Evolutionary conservation across 2,329 filamentous ascomycete genomes (phyloP), one percentile per base, ranked within the genome.

Genomic region (Rugonectria rugulosa): DNA sequence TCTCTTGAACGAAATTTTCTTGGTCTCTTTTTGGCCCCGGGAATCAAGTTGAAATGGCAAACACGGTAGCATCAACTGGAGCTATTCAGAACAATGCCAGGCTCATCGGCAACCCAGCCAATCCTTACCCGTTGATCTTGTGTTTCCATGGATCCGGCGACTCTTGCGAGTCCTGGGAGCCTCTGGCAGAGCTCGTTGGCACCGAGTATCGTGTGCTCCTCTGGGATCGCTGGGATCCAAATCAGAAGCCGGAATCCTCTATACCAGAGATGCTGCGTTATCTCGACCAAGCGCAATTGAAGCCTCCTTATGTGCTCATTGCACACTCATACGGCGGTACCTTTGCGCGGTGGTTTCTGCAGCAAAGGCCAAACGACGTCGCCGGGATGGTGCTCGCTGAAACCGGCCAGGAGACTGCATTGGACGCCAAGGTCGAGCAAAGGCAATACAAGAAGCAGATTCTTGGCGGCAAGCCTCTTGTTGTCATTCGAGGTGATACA

Each of bases 291-390:
- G 19, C 19, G 0, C 9, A 44, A 0, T 2, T 34, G 2, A n/a
- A 38, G 4, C 34, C 38, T 1, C 44, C 17, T 3, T 65, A 60
- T 11, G 40, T 65, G 0, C 23, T 65, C 0, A 11, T 65, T 1
- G 63, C 62, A 2, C 62, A 65, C 43, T 65, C 63, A 6, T 65
- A 63, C 3, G 63, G 63, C 0, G 63, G 63, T 9, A 63, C 56
- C 2, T 63, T 65, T 15, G 58, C 56, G 3, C 46, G 60, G 11
- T 32, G 55, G 1, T 66, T 61, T 20, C 50, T 66, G 1, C 59
- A 66, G 11, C 44, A 41, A 7, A 51, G 48, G 12, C 53, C 40
- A 8, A 15, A 44, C 3, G 38, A 61, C 8, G 53, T 66, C 4
- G 61, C 57, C 1, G 63, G 63, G 6, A 55, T 66, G 51, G 54